phyloP scores from a whole-genome alignment of 345 rosid species.

The Populus davidiana region DNA sequence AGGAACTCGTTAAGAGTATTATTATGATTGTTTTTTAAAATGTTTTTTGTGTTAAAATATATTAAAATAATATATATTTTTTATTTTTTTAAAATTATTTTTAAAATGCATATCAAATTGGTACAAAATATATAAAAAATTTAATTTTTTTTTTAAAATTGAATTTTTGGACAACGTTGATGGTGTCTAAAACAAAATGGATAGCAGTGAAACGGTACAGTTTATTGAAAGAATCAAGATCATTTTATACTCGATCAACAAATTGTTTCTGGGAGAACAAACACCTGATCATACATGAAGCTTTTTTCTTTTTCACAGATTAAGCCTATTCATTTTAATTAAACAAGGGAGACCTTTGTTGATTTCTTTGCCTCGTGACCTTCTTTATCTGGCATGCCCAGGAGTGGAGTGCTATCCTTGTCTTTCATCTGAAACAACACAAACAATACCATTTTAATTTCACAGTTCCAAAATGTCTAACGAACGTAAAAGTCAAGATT shows the following conservation, averaged over 20 bases:
- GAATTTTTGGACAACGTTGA: too few relatives aligned
- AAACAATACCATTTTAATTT: background rate
- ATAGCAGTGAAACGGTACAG: background rate
- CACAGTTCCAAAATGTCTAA: background rate
- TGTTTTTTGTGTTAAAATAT: accelerated
- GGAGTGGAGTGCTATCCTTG: constrained; percentile 63
- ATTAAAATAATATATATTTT: too few relatives aligned
- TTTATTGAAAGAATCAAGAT: constrained; percentile 33
- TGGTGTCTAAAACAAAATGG: background rate
- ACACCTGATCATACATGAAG: background rate
- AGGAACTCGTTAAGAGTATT: too few relatives aligned
- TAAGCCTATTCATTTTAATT: constrained; percentile 3
- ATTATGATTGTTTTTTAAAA: too few relatives aligned
- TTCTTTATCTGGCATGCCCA: constrained; percentile 62
- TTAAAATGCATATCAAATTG: accelerated
- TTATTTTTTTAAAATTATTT: too few relatives aligned
- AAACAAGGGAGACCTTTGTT: constrained; percentile 66
- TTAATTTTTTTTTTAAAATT: too few relatives aligned
- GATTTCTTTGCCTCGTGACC: constrained; percentile 64
- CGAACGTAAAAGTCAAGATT: background rate
- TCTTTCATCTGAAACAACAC: constrained; percentile 60
- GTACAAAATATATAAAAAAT: too few relatives aligned
- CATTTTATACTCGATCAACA: constrained; percentile 16
- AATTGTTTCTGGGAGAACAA: background rate
- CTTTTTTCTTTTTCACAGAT: background rate